Percentiles rank a stretch among this genome's conserved stretches.
Conservation (phyloP, 306 rosid genomes). For the Pterocarpus santalinus region DNA sequence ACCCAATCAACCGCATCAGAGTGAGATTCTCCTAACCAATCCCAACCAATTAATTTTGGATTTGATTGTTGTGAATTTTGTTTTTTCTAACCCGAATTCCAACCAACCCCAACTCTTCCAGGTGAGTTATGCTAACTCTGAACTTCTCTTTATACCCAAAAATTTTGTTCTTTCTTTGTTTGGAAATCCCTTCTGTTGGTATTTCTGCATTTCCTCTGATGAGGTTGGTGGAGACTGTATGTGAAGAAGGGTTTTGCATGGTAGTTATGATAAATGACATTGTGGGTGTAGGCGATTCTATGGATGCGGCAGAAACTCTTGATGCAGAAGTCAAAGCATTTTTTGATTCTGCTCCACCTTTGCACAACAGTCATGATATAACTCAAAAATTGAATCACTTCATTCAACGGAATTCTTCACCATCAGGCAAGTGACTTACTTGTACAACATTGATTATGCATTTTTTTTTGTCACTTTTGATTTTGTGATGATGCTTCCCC, state of each 20-base stretch:
- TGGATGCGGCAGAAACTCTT: conserved; percentile 62
- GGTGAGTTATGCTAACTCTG: not conserved
- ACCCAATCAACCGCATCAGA: not conserved
- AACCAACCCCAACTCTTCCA: not conserved
- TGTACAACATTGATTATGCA: conserved; percentile 4
- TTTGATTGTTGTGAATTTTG: too few species aligned
- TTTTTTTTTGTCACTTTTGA: not conserved
- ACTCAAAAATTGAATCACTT: conserved; percentile 62
- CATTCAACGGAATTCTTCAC: conserved; percentile 58
- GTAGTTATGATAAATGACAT: conserved; percentile 27
- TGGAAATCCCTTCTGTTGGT: not conserved
- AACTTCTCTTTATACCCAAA: not conserved
- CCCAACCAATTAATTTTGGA: not conserved
- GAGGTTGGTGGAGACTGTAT: not conserved
- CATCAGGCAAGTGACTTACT: conserved; percentile 54
- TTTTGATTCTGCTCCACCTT: conserved; percentile 89
- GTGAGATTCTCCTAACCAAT: not conserved
- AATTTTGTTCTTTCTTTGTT: not conserved
- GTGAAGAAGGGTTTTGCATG: conserved; percentile 2
- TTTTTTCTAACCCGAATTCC: not conserved
- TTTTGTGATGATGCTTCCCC: not conserved
- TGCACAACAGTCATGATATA: conserved; percentile 54
- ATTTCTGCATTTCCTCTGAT: not conserved
- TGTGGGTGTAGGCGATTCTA: conserved; percentile 50
- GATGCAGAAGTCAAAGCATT: conserved; percentile 70